These are phyloP conservation scores for Phytopythium delawarense DNA, from an alignment of 352 stramenopile genomes.

Conservation along the genomic window DNA sequence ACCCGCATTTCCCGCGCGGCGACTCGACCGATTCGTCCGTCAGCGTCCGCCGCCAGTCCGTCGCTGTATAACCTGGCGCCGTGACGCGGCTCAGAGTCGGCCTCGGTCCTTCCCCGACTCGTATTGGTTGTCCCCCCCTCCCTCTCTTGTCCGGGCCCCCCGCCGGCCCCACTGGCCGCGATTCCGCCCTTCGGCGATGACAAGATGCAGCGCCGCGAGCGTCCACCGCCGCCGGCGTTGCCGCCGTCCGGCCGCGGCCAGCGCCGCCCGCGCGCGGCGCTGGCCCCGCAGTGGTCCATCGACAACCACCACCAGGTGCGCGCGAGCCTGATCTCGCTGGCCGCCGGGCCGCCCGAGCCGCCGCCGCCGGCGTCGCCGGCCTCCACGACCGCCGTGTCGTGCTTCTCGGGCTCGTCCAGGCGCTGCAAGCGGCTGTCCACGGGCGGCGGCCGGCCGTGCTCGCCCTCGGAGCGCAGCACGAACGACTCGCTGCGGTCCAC, in stretches of 20 bases:
- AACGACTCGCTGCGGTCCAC: constrained; percentile 33
- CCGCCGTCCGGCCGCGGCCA: not conserved
- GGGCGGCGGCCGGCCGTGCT: constrained; percentile 2
- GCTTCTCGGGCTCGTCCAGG: not conserved
- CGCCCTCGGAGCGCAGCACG: constrained; percentile 7
- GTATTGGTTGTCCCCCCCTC: not conserved
- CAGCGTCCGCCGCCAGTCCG: too few species aligned
- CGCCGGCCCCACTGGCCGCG: not conserved
- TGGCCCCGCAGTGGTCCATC: constrained; percentile 6
- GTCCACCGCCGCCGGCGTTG: not conserved
- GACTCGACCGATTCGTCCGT: not conserved
- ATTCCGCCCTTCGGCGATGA: constrained; percentile 3
- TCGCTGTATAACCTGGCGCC: too few species aligned
- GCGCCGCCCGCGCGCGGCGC: not conserved
- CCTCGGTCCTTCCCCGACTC: too few species aligned
- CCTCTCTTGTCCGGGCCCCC: not conserved
- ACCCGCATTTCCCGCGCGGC: constrained; percentile 1
- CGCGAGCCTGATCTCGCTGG: constrained; percentile 1
- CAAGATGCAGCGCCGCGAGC: constrained; percentile 8
- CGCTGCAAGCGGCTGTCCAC: constrained; percentile 3
- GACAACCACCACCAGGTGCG: constrained; percentile 5
- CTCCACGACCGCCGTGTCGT: not conserved
- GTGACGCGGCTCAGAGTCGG: too few species aligned
- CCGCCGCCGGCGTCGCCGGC: not conserved
- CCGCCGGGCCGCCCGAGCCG: not conserved